phyloP scores from a whole-genome alignment of 768 basidiomycete species.

The Pisolithus microcarpus region DNA sequence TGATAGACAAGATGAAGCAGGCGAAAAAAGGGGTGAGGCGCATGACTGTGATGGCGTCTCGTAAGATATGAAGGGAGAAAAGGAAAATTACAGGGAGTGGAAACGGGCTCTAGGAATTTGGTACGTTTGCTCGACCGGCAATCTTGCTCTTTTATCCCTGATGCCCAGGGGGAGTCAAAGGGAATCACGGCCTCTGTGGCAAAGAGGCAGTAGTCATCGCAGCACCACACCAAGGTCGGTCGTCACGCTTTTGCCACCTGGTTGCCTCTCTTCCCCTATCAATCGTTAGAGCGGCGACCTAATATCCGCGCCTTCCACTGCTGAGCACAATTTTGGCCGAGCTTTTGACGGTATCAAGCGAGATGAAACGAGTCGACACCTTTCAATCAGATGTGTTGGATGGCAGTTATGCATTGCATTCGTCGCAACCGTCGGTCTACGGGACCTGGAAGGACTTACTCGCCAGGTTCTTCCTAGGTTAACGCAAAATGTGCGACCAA shows the following conservation, averaged over 20 bases:
- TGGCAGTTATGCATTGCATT: not conserved
- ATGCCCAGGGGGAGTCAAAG: too few relatives aligned
- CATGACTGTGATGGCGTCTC: conserved; percentile 5
- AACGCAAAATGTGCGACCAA: too few relatives aligned
- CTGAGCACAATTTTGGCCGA: not conserved
- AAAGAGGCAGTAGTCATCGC: too few relatives aligned
- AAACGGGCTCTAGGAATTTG: not conserved
- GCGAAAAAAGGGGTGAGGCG: conserved; percentile 4
- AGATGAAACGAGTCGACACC: not conserved
- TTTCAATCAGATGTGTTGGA: not conserved
- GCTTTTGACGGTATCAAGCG: not conserved
- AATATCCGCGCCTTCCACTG: not conserved
- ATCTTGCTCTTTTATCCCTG: too few relatives aligned
- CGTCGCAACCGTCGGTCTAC: too few relatives aligned
- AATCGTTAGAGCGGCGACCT: not conserved
- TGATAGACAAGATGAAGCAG: conserved; percentile 10
- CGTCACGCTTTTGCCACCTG: too few relatives aligned
- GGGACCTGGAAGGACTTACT: too few relatives aligned
- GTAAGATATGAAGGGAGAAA: not conserved
- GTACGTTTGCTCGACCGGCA: too few relatives aligned
- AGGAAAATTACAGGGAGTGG: not conserved
- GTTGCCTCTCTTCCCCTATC: too few relatives aligned
- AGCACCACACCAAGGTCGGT: too few relatives aligned
- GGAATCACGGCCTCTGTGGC: too few relatives aligned
- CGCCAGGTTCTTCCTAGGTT: too few relatives aligned